Evolutionary conservation across 495 filamentous ascomycete species (phyloP).

Genomic region (Penicillium salamii): DNA sequence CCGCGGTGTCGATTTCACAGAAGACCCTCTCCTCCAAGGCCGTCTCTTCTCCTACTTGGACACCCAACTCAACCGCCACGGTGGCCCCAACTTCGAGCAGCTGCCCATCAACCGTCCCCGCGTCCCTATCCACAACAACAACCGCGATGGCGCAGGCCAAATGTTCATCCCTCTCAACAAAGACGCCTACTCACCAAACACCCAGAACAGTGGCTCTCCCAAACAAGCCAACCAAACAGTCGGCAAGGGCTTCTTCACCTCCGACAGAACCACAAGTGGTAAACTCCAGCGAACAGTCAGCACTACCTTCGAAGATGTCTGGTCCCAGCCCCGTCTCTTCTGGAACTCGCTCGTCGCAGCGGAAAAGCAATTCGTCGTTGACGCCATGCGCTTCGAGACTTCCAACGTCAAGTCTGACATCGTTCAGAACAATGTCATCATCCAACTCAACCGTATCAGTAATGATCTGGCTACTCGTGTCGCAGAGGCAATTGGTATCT

Average conservation of each 20-base stretch:
- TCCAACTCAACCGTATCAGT: conserved; percentile 68
- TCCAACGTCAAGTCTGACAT: conserved; percentile 53
- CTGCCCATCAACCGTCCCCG: conserved; percentile 69
- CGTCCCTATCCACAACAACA: conserved; percentile 67
- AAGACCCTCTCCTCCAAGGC: conserved; percentile 71
- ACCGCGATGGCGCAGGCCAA: conserved; percentile 49
- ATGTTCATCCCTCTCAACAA: conserved; percentile 50
- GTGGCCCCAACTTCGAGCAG: conserved; percentile 70
- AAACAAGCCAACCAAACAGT: conserved; percentile 66
- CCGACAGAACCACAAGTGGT: conserved; percentile 51
- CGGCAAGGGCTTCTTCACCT: conserved; percentile 73
- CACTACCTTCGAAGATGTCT: conserved; percentile 69
- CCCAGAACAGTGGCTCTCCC: conserved; percentile 62
- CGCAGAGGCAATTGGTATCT: conserved; percentile 58
- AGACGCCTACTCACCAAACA: conserved; percentile 63
- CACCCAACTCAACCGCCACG: conserved; percentile 69
- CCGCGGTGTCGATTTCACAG: conserved; percentile 68
- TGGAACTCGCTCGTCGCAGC: conserved; percentile 69
- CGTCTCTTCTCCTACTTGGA: conserved; percentile 75
- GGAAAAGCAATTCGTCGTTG: conserved; percentile 75
- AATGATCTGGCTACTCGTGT: conserved; percentile 69
- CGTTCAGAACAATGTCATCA: conserved; percentile 59
- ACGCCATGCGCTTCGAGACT: conserved; percentile 74
- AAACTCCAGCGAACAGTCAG: conserved; percentile 56
- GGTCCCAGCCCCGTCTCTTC: conserved; percentile 73